Conservation (phyloP, 2,329 filamentous ascomycete species). For the Aspergillus uvarum region DNA sequence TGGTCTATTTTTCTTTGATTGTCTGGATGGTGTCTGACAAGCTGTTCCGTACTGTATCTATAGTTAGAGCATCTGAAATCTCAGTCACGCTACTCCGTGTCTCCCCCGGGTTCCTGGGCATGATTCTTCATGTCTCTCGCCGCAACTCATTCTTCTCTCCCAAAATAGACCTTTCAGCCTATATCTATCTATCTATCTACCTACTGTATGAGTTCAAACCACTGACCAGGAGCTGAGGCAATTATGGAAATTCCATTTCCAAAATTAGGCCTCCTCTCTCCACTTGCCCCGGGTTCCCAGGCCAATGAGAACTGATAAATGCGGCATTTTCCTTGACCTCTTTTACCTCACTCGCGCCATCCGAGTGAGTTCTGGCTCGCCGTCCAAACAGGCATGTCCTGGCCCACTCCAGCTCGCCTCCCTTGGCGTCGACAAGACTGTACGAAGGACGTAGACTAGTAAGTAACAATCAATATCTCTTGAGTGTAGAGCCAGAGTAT, state of each 20-base stretch:
- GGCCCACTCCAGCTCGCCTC: neutral
- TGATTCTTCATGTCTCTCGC: no score
- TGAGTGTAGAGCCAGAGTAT: no score
- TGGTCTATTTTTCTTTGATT: neutral
- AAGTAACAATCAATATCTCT: neutral
- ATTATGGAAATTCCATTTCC: slow-evolving; percentile 15
- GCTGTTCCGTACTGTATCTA: no score
- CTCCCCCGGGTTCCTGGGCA: no score
- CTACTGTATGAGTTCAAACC: no score
- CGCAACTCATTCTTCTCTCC: no score
- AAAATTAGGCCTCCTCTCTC: slow-evolving; percentile 19
- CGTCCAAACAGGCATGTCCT: slow-evolving; percentile 2
- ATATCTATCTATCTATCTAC: no score
- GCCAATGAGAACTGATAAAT: neutral
- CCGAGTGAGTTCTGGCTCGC: slow-evolving; percentile 9
- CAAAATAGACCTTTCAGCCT: no score
- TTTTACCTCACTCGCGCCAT: slow-evolving; percentile 14
- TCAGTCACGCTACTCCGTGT: no score
- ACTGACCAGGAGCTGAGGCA: no score
- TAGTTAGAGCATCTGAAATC: no score
- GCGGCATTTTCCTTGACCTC: slow-evolving; percentile 20
- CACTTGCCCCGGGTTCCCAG: slow-evolving; percentile 12
- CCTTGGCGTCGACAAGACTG: neutral
- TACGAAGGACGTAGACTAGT: neutral
- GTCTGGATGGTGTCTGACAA: no score